Base-by-base conservation (phyloP, 352 stramenopile species). In the Phytophthora chlamydospora region DNA sequence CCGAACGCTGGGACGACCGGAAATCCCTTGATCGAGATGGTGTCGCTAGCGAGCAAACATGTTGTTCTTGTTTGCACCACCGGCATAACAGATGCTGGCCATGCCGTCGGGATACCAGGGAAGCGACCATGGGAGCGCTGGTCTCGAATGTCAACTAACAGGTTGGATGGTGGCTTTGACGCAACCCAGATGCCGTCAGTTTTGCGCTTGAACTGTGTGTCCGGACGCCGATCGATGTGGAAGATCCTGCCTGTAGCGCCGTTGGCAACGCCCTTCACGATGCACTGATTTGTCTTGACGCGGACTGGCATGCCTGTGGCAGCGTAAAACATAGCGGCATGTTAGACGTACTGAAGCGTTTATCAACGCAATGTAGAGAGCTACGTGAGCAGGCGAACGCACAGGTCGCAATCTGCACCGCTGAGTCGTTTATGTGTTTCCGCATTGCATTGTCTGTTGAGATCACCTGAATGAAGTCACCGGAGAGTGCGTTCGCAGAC, bases 1-100 rank as follows among this genome's bases (percentile, higher is more conserved):
- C 66, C 54, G 16, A 74, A 74, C 1, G 66, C 66, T 1, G 55
- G 55, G 0, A 62, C 66, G 13, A 74, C 31, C 3, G 49, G 66
- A 34, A 61, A 74, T 11, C 59, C 59, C 33, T 58, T 63, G 21
- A 45, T 74, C 0, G 36, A 50, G 11, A 66, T 36, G 3, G 42
- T 44, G 10, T 14, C 9, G 17, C 16, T 24, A n/a, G 6, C 1
- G 35, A 21, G n/a, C 3, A 46, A 47, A 17, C 58, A 47, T 5
- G 6, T 42, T 0, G 53, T 14, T 19, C 24, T 52, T 1, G 12
- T 16, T 19, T 63, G 46, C 4, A 12, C 19, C 0, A 73, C 21
- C 1, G 52, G 50, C 66, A 70, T 74, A 1, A 74, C 55, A 19
- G 66, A 61, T 0, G 49, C 2, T 2, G 59, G 66, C 54, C 60